Evolutionary conservation across 371 early-diverging fungal species (phyloP).

Genomic region (Fennellomyces sp.): DNA sequence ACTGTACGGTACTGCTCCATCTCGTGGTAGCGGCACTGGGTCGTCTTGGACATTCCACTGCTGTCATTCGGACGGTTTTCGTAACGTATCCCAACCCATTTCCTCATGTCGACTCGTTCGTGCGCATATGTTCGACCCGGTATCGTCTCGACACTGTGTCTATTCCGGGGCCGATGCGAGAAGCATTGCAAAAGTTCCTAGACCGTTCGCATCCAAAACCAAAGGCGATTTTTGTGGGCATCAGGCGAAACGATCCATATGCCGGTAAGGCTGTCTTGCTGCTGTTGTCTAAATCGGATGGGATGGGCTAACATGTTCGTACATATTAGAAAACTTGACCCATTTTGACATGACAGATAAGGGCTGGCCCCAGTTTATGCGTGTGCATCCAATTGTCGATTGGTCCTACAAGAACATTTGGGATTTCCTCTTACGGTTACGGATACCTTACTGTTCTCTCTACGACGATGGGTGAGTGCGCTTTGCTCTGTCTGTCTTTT

Average conservation of each 20-base stretch:
- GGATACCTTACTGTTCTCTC: constrained; percentile 86
- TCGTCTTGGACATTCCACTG: constrained; percentile 20
- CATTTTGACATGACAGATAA: constrained; percentile 81
- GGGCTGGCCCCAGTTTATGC: constrained; percentile 93
- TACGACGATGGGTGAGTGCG: constrained; percentile 89
- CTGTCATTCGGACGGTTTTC: constrained; percentile 60
- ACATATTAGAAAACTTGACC: constrained; percentile 58
- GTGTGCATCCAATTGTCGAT: constrained; percentile 92
- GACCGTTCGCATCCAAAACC: constrained; percentile 53
- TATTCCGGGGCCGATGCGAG: constrained; percentile 80
- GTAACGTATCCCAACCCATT: constrained; percentile 81
- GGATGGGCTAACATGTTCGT: too few relatives aligned
- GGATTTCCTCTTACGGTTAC: constrained; percentile 71
- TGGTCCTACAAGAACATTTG: constrained; percentile 91
- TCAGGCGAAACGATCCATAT: constrained; percentile 91
- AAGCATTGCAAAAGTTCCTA: constrained; percentile 74
- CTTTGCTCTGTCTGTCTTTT: too few relatives aligned
- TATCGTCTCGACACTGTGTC: constrained; percentile 71
- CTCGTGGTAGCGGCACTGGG: constrained; percentile 64
- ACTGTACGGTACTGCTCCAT: constrained; percentile 93
- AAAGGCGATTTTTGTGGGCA: constrained; percentile 89
- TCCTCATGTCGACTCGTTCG: constrained; percentile 88
- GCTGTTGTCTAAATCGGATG: too few relatives aligned
- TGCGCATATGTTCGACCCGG: constrained; percentile 61
- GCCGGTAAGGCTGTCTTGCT: constrained; percentile 56